These are phyloP conservation scores for Tephrocybe rancida DNA, from an alignment of 768 basidiomycete species.

Conservation along the genomic window DNA sequence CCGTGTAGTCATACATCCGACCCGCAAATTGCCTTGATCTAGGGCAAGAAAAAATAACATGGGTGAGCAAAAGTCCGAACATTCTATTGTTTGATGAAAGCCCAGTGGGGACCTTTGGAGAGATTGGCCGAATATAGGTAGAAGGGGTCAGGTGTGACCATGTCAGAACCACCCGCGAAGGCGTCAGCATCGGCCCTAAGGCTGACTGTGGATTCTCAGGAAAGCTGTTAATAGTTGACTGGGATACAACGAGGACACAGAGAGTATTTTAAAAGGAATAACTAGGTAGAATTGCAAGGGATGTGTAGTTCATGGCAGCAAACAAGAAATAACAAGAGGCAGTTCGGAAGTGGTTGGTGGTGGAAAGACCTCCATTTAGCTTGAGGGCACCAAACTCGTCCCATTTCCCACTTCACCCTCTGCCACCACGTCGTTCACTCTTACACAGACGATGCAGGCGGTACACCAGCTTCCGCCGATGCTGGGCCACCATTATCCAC, in stretches of 20 bases:
- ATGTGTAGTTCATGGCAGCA: slow-evolving; percentile 27
- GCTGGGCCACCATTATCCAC: slow-evolving; percentile 68
- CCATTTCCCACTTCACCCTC: slow-evolving; percentile 29
- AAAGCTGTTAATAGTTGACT: background rate
- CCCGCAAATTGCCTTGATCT: slow-evolving; percentile 11
- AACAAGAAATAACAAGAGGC: slow-evolving; percentile 40
- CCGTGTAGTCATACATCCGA: slow-evolving; percentile 2
- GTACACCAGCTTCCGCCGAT: slow-evolving; percentile 67
- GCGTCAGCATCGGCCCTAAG: slow-evolving; percentile 1
- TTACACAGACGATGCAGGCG: slow-evolving; percentile 66
- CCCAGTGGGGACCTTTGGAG: background rate
- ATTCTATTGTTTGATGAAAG: slow-evolving; percentile 13
- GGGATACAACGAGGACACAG: background rate
- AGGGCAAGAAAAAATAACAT: slow-evolving; percentile 4
- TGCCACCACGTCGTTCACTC: slow-evolving; percentile 57
- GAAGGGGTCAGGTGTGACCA: slow-evolving; percentile 17
- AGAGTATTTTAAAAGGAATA: background rate
- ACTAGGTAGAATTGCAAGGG: background rate
- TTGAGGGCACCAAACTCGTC: slow-evolving; percentile 37
- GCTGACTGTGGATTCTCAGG: slow-evolving; percentile 4
- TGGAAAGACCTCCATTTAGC: slow-evolving; percentile 43
- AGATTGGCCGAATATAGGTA: slow-evolving; percentile 1
- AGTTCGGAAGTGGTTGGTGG: slow-evolving; percentile 28
- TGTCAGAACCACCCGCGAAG: slow-evolving; percentile 9
- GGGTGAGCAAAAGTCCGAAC: slow-evolving; percentile 19